Evolutionary conservation across 2,329 filamentous ascomycete genomes (phyloP).

Genomic region (Nemania serpens): DNA sequence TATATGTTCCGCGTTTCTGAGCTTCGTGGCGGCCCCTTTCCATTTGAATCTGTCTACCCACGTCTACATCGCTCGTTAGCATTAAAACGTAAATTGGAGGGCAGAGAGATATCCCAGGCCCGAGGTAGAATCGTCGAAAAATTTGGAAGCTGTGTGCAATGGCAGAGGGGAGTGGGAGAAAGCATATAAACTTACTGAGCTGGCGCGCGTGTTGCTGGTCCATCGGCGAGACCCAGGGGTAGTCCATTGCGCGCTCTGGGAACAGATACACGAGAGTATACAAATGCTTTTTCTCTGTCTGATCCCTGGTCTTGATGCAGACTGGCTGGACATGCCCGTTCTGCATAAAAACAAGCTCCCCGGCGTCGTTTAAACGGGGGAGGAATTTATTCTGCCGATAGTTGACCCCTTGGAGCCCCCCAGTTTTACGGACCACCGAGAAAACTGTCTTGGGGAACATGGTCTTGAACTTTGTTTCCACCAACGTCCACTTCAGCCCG

Average conservation of each 20-base stretch:
- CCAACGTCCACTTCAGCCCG: constrained; percentile 31
- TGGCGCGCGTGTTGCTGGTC: constrained; percentile 46
- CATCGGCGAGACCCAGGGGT: constrained; percentile 50
- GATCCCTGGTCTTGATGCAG: constrained; percentile 33
- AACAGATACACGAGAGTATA: constrained; percentile 47
- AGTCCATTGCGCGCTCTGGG: constrained; percentile 52
- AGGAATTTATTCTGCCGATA: constrained; percentile 40
- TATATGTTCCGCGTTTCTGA: constrained; percentile 27
- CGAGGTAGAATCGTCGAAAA: background rate
- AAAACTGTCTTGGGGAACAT: constrained; percentile 31
- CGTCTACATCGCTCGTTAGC: constrained; percentile 22
- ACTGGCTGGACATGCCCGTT: constrained; percentile 36
- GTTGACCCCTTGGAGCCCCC: constrained; percentile 40
- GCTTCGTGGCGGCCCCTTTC: constrained; percentile 28
- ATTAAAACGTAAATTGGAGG: background rate
- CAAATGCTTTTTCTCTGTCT: constrained; percentile 34
- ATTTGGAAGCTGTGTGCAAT: background rate
- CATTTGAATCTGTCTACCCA: constrained; percentile 28
- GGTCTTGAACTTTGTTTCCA: constrained; percentile 26
- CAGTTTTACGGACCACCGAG: constrained; percentile 17
- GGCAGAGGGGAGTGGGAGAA: background rate
- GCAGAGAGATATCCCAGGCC: background rate
- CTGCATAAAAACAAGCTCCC: constrained; percentile 29
- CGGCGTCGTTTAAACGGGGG: constrained; percentile 29
- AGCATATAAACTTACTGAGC: constrained; percentile 45